Percentiles rank a stretch among this genome's conserved stretches.
Evolutionary conservation across 176 grass and related monocot genomes (phyloP).

Genomic region (Tillandsia fasciculata): DNA sequence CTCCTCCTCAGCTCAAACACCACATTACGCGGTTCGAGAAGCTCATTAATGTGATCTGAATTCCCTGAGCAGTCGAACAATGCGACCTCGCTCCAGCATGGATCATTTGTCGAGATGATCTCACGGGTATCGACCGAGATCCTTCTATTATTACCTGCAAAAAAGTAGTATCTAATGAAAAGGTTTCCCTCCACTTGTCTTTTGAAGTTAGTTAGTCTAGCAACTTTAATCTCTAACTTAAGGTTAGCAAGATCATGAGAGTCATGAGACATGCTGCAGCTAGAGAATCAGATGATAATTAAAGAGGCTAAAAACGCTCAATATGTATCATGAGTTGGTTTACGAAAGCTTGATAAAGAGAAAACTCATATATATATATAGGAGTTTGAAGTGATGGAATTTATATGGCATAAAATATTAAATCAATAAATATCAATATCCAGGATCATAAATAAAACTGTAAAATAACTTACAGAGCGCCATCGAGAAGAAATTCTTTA

Average conservation of each 20-base stretch:
- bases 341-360: background rate
- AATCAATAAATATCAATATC: too few relatives aligned
- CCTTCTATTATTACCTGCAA: constrained; percentile 26
- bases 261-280: constrained; percentile 13
- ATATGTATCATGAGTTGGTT: background rate
- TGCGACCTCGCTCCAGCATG: constrained; percentile 23
- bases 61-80: background rate
- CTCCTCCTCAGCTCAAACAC: constrained; percentile 20
- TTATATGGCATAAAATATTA: too few relatives aligned
- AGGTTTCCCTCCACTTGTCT: background rate
- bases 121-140: constrained; percentile 50
- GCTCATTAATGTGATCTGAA: background rate
- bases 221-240: constrained; percentile 37
- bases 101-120: constrained; percentile 24
- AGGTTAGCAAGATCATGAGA: constrained; percentile 12
- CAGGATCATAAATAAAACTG: too few relatives aligned
- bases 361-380: background rate
- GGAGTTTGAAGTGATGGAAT: background rate
- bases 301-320: too few relatives aligned
- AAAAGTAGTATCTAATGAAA: constrained; percentile 46
- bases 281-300: background rate
- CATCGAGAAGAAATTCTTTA: too few relatives aligned
- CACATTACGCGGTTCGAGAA: constrained; percentile 1
- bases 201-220: constrained; percentile 17
- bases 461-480: too few relatives aligned